Evolutionary conservation across 257 asterid species (phyloP), one percentile per base, ranked within the genome.

Genomic region (Perilla frutescens): DNA sequence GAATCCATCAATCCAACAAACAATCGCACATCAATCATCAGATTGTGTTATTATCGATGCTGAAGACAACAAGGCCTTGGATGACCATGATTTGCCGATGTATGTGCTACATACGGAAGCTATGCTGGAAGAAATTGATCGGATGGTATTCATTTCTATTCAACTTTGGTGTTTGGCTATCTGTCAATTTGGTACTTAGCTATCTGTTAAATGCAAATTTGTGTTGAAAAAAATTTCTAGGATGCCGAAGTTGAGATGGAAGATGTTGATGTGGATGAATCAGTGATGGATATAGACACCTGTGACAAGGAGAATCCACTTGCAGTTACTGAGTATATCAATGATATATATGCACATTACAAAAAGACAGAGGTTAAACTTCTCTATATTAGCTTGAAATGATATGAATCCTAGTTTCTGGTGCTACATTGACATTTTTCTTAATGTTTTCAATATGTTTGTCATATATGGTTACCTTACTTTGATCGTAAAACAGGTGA

Each of bases 101-200:
- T 87, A 73, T 67, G 89, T 88, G 66, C 94, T 82, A 32, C 90
- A 90, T 71, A 89, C 89, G 1, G 91, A 89, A 85, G 90, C 93
- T 53, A 84, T 89, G 86, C 72, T 90, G 76, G 89, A 87, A 62
- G 97, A 93, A 76, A 90, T 90, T 20, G 91, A 93, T 58, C 72
- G 72, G 36, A 90, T 93, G 98, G 96, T 88, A 88, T 40, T 34
- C 41, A 43, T 44, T 55, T 74, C 26, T 65, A 37, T 77, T 65
- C 60, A 20, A 39, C 62, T 31, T 34, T 32, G 57, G 2, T 43
- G 55, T 55, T 62, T 45, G 14, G 20, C 57, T 31, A 47, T 13
- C 64, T n/a, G 10, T 10, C 6, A 11, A 44, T 5, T 31, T 43
- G 26, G 2, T 43, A 0, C 37, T 26, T 63, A 10, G 37, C 8